Base-by-base conservation (phyloP, 305 asterid species). In the Ajuga reptans region DNA sequence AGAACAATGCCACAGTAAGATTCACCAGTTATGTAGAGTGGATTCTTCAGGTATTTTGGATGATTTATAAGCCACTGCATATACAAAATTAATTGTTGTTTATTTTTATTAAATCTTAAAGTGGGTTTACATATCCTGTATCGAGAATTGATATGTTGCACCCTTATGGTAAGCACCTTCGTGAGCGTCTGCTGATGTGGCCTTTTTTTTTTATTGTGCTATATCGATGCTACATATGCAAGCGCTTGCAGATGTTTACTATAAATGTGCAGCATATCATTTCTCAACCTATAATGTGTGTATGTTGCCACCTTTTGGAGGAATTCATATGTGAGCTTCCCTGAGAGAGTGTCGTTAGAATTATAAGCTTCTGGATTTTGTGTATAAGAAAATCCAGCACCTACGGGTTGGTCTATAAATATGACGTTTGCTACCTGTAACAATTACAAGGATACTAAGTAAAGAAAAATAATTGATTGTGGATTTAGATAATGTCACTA, bases 51-150 rank as follows among this genome's bases (percentile, higher is more conserved):
- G 75, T 50, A 84, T 17, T 76, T 36, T 21, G 83, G 72, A 59
- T 82, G 85, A 55, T 51, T 68, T 46, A 50, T 5, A 49, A 84
- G 76, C 89, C 89, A 82, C 89, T 84, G 79, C 57, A 73, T 31
- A 57, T 12, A 15, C 8, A 6, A 42, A 17, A 4, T 60, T 27
- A 49, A 15, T 12, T 11, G 27, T 9, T 9, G 15, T 6, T n/a
- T 59, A 7, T 49, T 9, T 39, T 16, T 59, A 10, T 10, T 12
- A 63, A 6, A 31, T 43, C 27, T n/a, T 21, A 6, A 11, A 10
- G 0, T 39, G 0, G 29, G 34, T 34, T 14, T 31, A 5, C 4
- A 31, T 31, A 21, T n/a, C n/a, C n/a, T n/a, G n/a, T n/a, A n/a
- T n/a, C n/a, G n/a, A n/a, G n/a, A n/a, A n/a, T n/a, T n/a, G n/a